Evolutionary conservation across 2,329 filamentous ascomycete genomes (phyloP).

Genomic region (Paecilomyces fulvus): DNA sequence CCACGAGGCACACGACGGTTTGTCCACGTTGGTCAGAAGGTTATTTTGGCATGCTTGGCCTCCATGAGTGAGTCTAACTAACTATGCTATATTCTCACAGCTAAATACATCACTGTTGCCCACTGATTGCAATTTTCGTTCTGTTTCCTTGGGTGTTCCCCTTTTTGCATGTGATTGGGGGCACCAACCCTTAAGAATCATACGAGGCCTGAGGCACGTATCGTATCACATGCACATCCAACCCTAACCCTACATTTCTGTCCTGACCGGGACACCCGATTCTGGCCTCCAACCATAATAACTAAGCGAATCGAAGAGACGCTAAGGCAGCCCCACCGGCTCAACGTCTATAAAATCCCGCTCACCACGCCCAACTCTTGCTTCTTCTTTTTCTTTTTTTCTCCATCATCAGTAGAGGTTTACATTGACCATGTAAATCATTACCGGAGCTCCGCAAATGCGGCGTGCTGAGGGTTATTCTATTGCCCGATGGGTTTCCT

Average conservation of each 20-base stretch:
- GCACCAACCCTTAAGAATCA: background rate
- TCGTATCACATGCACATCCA: background rate
- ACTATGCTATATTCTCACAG: background rate
- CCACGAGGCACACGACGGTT: background rate
- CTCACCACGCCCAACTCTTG: background rate
- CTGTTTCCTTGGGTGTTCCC: background rate
- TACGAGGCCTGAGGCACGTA: background rate
- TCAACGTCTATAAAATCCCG: constrained; percentile 22
- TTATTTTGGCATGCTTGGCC: too few species aligned
- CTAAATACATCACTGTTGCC: background rate
- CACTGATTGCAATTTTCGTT: background rate
- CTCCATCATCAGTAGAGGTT: constrained; percentile 45
- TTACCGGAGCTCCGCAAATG: constrained; percentile 38
- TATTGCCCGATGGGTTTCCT: constrained; percentile 37
- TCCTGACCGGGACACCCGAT: background rate
- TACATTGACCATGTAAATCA: constrained; percentile 42
- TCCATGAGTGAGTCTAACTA: background rate
- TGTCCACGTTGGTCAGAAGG: too few species aligned
- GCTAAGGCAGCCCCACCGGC: constrained; percentile 14
- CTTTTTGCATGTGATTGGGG: background rate
- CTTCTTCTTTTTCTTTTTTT: constrained; percentile 30
- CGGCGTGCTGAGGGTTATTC: constrained; percentile 44
- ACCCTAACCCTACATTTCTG: background rate
- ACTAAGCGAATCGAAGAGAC: constrained; percentile 11
- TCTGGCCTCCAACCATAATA: background rate